Evolutionary conservation across 441 rosid species (phyloP).

Genomic region (Raphanus hybrid): DNA sequence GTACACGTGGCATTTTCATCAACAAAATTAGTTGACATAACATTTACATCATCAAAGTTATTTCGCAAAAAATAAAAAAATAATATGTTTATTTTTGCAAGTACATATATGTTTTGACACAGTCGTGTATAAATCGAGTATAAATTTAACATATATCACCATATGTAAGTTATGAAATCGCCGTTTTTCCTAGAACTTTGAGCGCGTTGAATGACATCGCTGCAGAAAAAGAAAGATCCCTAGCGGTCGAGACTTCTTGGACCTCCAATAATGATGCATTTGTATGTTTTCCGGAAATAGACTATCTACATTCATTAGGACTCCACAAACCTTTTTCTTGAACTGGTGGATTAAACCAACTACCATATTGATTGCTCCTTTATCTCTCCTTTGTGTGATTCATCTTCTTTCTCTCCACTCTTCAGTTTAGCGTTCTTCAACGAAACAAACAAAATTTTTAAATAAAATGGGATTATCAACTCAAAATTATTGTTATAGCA

Average conservation of each 20-base stretch:
- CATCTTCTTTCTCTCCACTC: neutral
- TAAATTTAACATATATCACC: too few species aligned
- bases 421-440: neutral
- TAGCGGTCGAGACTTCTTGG: neutral
- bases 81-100: too few species aligned
- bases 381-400: neutral
- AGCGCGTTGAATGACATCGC: neutral
- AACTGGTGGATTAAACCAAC: neutral
- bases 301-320: slow-evolving; percentile 1
- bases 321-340: neutral
- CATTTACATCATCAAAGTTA: too few species aligned
- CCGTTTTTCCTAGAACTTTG: neutral
- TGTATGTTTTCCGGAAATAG: neutral
- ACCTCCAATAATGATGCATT: slow-evolving; percentile 1
- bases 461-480: neutral
- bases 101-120: too few species aligned
- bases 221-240: neutral
- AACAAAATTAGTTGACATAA: too few species aligned
- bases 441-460: neutral
- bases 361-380: neutral
- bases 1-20: too few species aligned
- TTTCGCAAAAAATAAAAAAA: too few species aligned
- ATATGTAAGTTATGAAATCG: too few species aligned
- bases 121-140: too few species aligned
- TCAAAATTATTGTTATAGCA: neutral